Base-by-base conservation (phyloP, 176 grass and related monocot genomes). In the Aegilops bicornis region DNA sequence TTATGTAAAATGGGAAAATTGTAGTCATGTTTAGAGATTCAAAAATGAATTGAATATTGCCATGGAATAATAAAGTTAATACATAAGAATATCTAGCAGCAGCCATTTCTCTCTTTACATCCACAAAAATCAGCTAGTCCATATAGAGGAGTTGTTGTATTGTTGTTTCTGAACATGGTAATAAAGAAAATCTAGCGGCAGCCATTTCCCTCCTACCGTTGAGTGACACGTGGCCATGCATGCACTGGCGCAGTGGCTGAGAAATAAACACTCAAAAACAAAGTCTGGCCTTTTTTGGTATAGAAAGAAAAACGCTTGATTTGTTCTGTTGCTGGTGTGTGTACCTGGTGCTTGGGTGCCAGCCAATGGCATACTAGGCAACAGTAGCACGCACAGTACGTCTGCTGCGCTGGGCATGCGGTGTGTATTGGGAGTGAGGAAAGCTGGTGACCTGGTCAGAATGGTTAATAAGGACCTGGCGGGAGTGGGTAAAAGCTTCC, bases 381-480 rank as follows among this genome's bases (percentile, higher is more conserved):
- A 84, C 12, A 32, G 73, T n/a, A 80, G 42, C 40, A 58, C 58
- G 50, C 7, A 37, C 36, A 37, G 36, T 59, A 59, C 56, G 19
- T 22, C 56, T 9, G 20, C 56, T 80, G 23, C 47, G 12, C 79
- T 82, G 71, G 62, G 54, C 82, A 81, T 58, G 63, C 10, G 23
- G 69, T 71, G 56, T 70, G 56, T 69, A 77, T 90, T 64, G 85
- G 91, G 64, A 85, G 33, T 33, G 74, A 77, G 27, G 47, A 77
- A 85, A 90, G 64, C 81, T 42, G 81, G 77, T 35, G 42, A 62
- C 37, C 31, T 71, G 85, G 85, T 90, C 89, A 84, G 80, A 74
- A 52, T 35, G 63, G 50, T 81, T 77, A 82, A 80, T 77, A 82
- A 80, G 47, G 37, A 30, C 45, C 36, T 86, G 17, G 42, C 62